Evolutionary conservation across 805 yeast genomes (phyloP), one percentile per base, ranked within the genome.

Genomic region (Saccharomycopsis sp.): DNA sequence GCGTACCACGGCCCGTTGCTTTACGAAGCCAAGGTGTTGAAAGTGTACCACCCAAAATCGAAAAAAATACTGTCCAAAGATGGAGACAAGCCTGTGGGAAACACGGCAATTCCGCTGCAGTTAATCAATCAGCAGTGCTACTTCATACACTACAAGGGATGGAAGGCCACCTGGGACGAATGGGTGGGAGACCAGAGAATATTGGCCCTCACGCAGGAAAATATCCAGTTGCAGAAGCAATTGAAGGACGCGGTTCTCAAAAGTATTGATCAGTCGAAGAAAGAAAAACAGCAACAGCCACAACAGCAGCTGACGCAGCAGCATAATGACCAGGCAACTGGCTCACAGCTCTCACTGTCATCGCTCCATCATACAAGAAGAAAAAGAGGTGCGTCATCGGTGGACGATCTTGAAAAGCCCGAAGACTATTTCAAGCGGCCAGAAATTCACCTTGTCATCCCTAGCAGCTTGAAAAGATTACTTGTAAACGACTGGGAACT

Each of bases 121-220:
- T 24, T 54, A 3, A 18, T 46, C 37, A 15, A 14, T 3, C 51
- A 34, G 15, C 9, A 15, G 3, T 23, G 24, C 29, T 7, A 23
- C 70, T 84, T 76, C 63, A 81, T 92, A 16, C 99, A 94, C 67
- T 92, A 92, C 71, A 87, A 85, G 64, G 98, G 99, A 2, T 92
- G 99, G 99, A 92, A 91, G 66, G 71, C 85, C 16, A 84, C 91
- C 59, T 92, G 97, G 97, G 98, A 92, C 68, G 99, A 92, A 70
- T 92, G 99, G 99, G 92, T 92, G 1, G 79, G 80, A 1, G 70
- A 71, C 5, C 84, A 81, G 46, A 73, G 98, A 40, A 79, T 92
- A 3, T 74, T 89, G 66, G 85, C 82, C 62, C 77, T 76, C 66
- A 87, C 79, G 53, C 85, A 82, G 34, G 96, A 86, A 62, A 90